phyloP scores from a whole-genome alignment of 257 asterid genomes.

The Solanum piurae region DNA sequence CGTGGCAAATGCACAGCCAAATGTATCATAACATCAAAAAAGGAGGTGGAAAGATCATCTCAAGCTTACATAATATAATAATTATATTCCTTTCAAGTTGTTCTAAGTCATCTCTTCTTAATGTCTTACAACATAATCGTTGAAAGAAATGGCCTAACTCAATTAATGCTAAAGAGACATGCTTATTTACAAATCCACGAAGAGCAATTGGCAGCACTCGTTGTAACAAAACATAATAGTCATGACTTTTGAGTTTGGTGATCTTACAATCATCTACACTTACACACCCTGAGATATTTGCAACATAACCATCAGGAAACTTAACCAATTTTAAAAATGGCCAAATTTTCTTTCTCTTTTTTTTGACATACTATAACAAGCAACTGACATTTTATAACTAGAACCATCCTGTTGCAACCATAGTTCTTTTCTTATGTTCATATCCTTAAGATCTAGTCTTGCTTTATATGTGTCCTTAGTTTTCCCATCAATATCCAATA shows the following conservation, averaged over 20 bases:
- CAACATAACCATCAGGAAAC: conserved; percentile 1
- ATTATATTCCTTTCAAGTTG: background rate
- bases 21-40: background rate
- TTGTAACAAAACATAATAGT: background rate
- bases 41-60: background rate
- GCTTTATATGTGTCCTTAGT: background rate
- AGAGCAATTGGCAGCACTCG: background rate
- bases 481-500: background rate
- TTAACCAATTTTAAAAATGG: background rate
- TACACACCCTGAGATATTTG: background rate
- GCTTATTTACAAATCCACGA: background rate
- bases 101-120: background rate
- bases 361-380: background rate
- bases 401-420: background rate
- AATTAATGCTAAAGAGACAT: background rate
- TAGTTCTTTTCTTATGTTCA: background rate
- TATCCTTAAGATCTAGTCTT: conserved; percentile 3
- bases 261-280: background rate
- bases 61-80: background rate
- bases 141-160: background rate
- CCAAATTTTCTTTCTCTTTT: background rate
- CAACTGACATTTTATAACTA: background rate
- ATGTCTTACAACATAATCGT: background rate
- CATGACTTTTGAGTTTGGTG: background rate
- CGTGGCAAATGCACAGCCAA: background rate